phyloP scores from a whole-genome alignment of 2,329 filamentous ascomycete species.

The Pseudocercospora eumusae region DNA sequence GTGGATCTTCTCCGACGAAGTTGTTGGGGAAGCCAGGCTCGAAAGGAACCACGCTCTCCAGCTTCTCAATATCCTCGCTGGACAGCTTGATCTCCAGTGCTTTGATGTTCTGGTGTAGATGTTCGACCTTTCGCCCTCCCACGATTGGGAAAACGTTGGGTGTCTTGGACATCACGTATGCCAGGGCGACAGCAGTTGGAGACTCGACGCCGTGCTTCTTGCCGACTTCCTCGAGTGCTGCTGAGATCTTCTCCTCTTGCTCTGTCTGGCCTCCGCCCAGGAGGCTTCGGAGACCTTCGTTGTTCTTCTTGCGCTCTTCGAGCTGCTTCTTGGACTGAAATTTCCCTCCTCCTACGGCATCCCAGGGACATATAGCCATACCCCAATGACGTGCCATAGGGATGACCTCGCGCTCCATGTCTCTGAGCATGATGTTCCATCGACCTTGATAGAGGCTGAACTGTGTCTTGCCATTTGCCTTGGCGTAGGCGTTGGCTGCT shows the following conservation, averaged over 20 bases:
- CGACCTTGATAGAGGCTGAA: slow-evolving; percentile 44
- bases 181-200: slow-evolving; percentile 52
- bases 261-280: slow-evolving; percentile 41
- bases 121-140: slow-evolving; percentile 68
- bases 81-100: slow-evolving; percentile 63
- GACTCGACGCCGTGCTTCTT: slow-evolving; percentile 52
- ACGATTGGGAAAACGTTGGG: slow-evolving; percentile 60
- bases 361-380: slow-evolving; percentile 59
- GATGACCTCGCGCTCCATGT: slow-evolving; percentile 51
- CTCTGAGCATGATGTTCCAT: slow-evolving; percentile 45
- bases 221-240: slow-evolving; percentile 62
- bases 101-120: slow-evolving; percentile 70
- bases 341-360: slow-evolving; percentile 43
- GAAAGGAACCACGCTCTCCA: slow-evolving; percentile 64
- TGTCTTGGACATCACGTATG: slow-evolving; percentile 71
- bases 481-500: slow-evolving; percentile 46
- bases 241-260: slow-evolving; percentile 55
- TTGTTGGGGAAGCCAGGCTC: slow-evolving; percentile 67
- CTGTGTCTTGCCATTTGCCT: slow-evolving; percentile 37
- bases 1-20: slow-evolving; percentile 52
- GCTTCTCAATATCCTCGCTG: slow-evolving; percentile 63
- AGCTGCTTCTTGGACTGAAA: slow-evolving; percentile 50
- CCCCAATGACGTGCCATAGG: slow-evolving; percentile 48
- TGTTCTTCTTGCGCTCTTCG: slow-evolving; percentile 46
- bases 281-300: slow-evolving; percentile 38